These are phyloP conservation scores for Saccharomycopsis fermentans DNA, from an alignment of 805 yeast species.

Conservation along the genomic window DNA sequence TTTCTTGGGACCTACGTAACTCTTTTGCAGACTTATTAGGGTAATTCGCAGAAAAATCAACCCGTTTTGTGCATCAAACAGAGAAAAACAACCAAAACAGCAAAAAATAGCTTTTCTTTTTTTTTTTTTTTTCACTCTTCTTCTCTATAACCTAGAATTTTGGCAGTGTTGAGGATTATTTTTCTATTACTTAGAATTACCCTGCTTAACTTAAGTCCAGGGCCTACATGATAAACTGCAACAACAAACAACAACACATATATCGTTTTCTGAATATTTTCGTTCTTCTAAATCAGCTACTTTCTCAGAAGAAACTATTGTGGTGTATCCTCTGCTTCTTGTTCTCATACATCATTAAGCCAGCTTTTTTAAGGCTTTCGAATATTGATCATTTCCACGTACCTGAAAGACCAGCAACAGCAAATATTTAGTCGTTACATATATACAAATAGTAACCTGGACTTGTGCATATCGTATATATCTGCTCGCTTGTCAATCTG, in stretches of 20 bases:
- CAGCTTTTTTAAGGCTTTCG: too few relatives aligned
- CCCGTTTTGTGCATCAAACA: neutral
- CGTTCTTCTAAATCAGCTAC: neutral
- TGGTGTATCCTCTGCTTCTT: neutral
- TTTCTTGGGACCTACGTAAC: neutral
- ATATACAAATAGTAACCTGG: neutral
- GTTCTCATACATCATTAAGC: neutral
- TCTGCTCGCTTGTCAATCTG: too few relatives aligned
- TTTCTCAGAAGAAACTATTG: neutral
- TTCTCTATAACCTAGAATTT: neutral
- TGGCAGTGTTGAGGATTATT: neutral
- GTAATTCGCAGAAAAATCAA: neutral
- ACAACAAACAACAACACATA: neutral
- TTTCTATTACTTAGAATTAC: neutral
- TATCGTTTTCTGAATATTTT: neutral
- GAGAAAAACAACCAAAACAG: neutral
- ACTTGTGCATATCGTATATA: too few relatives aligned
- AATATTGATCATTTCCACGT: too few relatives aligned
- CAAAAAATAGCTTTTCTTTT: neutral
- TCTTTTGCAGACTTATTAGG: neutral
- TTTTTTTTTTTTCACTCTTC: neutral
- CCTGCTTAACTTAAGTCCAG: neutral
- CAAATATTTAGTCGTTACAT: neutral
- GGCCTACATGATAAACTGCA: neutral
- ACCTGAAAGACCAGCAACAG: too few relatives aligned